Evolutionary conservation across 371 early-diverging fungal genomes (phyloP).

Genomic region (Mortierella sp.): DNA sequence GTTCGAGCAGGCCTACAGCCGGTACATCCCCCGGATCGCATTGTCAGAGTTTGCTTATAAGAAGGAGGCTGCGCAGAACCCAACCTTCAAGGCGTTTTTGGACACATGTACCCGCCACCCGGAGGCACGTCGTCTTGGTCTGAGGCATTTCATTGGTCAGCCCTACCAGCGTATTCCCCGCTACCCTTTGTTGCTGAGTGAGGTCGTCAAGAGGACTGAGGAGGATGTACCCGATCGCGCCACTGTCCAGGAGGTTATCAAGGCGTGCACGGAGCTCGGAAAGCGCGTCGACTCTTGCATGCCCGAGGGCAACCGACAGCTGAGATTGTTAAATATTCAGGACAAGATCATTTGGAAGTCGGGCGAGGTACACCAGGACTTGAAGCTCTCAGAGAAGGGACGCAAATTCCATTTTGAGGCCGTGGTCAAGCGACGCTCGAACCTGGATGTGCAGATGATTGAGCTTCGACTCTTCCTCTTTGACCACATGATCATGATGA

Average conservation of each 20-base stretch:
- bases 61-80: slow-evolving; percentile 80
- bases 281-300: slow-evolving; percentile 80
- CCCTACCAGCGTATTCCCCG: slow-evolving; percentile 93
- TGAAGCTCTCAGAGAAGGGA: slow-evolving; percentile 77
- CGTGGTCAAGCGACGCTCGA: slow-evolving; percentile 75
- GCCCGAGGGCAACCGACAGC: slow-evolving; percentile 83
- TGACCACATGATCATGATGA: slow-evolving; percentile 88
- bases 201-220: slow-evolving; percentile 87
- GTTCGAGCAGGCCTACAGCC: slow-evolving; percentile 83
- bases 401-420: slow-evolving; percentile 87
- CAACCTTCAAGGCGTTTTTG: slow-evolving; percentile 81
- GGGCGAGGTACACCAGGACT: slow-evolving; percentile 69
- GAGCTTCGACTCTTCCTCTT: slow-evolving; percentile 86
- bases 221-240: slow-evolving; percentile 83
- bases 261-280: slow-evolving; percentile 77
- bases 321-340: slow-evolving; percentile 72
- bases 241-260: slow-evolving; percentile 71
- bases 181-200: slow-evolving; percentile 90
- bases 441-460: slow-evolving; percentile 73
- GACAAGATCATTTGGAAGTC: slow-evolving; percentile 67
- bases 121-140: slow-evolving; percentile 84
- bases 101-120: slow-evolving; percentile 81
- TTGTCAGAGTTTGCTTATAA: slow-evolving; percentile 87
- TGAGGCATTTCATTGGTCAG: slow-evolving; percentile 87
- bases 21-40: slow-evolving; percentile 92